Evolutionary conservation across 768 basidiomycete genomes (phyloP), one percentile per base, ranked within the genome.

Genomic region (Tubosaeta sp.): DNA sequence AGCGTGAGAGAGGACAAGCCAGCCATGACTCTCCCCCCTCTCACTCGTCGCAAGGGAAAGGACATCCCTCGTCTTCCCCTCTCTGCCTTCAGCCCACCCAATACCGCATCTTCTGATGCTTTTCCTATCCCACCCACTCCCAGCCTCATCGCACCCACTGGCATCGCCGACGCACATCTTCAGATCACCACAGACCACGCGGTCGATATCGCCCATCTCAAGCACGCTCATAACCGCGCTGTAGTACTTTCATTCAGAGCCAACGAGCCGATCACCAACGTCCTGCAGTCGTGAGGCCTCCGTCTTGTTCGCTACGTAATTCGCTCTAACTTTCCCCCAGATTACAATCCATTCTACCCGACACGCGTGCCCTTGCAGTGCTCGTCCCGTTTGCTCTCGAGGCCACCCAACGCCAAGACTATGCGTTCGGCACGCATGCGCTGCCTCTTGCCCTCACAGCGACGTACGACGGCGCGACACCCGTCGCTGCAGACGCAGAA

Each of bases 41-140:
- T 27, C 50, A 45, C 69, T 12, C 80, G 84, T 57, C 83, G 85
- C 61, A 88, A 80, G 65, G 81, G 77, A 25, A 88, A 82, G 65
- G 72, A 79, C 19, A 80, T 84, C 5, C 91, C 90, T 8, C 79
- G 76, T 43, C 81, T 93, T 12, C 88, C 89, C 0, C 66, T 83
- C 25, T 89, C 88, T 11, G 90, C 83, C 0, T 92, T 92, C 66
- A 80, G 76, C 26, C 82, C 87, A 0, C 85, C 86, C 25, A 86
- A 79, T 68, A 75, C 84, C 5, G 83, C 84, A 48, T 79, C 81
- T 0, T 77, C 77, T 17, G 88, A 89, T 42, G 71, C 72, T 1
- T 90, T 89, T 63, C 86, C 83, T 2, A 57, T 87, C 10, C 80
- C 84, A 8, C 81, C 83, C 19, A 86, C 83, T 52, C 87, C 90